A percentile compares a stretch with the other conserved stretches of the same genome.
Conservation (phyloP, 306 rosid genomes). For the Morella rubra region DNA sequence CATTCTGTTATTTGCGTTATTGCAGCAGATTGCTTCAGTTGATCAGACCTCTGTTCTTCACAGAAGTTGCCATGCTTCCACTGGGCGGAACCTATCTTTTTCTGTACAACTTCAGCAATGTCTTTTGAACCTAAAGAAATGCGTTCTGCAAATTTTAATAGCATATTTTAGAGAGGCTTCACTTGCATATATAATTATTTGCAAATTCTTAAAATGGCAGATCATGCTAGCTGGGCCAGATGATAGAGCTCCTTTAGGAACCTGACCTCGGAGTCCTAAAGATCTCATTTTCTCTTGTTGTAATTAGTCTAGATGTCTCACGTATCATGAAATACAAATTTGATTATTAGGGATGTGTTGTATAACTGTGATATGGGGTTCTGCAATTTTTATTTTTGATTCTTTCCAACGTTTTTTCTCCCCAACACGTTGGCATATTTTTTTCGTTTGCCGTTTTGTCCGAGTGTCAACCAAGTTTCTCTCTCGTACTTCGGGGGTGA, state of each 20-base stretch:
- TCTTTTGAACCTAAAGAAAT: too few relatives aligned
- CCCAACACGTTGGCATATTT: conserved; percentile 41
- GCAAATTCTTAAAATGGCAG: too few relatives aligned
- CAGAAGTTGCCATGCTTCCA: too few relatives aligned
- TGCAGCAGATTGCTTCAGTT: too few relatives aligned
- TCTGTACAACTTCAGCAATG: too few relatives aligned
- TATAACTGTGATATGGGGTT: conserved; percentile 31
- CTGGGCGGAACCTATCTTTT: too few relatives aligned
- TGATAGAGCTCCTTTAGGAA: conserved; percentile 58
- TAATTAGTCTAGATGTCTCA: conserved; percentile 45
- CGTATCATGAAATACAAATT: conserved; percentile 42
- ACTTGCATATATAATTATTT: too few relatives aligned
- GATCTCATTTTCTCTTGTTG: conserved; percentile 34
- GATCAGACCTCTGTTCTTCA: too few relatives aligned
- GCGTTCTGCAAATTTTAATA: too few relatives aligned
- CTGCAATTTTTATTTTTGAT: conserved; percentile 13
- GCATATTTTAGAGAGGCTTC: too few relatives aligned
- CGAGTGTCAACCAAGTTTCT: conserved; percentile 19
- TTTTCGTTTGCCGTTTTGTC: conserved; percentile 47
- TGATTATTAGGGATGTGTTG: conserved; percentile 38
- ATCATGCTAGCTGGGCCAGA: conserved; percentile 92
- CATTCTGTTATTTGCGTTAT: too few relatives aligned
- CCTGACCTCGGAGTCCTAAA: conserved; percentile 38
- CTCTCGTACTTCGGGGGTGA: conserved; percentile 4
- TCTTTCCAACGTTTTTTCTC: background rate